These are phyloP conservation scores for Setaria italica DNA, from an alignment of 202 grass and related monocot genomes.

Conservation along the genomic window DNA sequence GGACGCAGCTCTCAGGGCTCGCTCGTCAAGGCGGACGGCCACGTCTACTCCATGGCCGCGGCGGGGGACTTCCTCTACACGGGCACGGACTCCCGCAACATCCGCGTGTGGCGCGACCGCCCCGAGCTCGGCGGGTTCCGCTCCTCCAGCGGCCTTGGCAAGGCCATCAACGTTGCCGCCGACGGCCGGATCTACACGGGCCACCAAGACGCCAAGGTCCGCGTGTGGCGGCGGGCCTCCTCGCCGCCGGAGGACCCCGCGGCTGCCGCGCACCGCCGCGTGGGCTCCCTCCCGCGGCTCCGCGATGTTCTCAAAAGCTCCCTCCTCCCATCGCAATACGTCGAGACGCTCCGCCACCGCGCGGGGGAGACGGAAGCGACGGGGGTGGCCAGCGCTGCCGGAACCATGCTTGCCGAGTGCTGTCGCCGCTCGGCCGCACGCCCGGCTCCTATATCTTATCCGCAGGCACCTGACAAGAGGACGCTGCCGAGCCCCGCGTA, in stretches of 20 bases:
- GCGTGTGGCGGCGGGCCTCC: constrained; percentile 53
- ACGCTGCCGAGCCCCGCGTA: constrained; percentile 49
- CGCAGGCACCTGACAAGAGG: constrained; percentile 20
- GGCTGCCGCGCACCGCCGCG: constrained; percentile 38
- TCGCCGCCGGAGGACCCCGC: neutral
- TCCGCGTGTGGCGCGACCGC: constrained; percentile 71
- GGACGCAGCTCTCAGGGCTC: constrained; percentile 61
- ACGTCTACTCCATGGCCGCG: constrained; percentile 78
- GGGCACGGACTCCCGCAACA: constrained; percentile 76
- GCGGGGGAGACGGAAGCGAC: constrained; percentile 39
- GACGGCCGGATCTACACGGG: constrained; percentile 72
- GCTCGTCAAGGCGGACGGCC: constrained; percentile 73
- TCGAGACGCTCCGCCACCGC: constrained; percentile 39
- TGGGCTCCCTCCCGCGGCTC: constrained; percentile 64
- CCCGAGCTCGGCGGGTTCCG: constrained; percentile 63
- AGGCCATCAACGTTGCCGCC: constrained; percentile 59
- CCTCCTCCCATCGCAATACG: constrained; percentile 64
- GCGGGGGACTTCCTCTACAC: constrained; percentile 70
- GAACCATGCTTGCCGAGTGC: constrained; percentile 44
- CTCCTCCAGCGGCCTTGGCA: constrained; percentile 72
- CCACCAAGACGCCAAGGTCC: constrained; percentile 84
- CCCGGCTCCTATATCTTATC: constrained; percentile 49
- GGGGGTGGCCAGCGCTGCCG: constrained; percentile 16
- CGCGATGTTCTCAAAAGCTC: constrained; percentile 55
- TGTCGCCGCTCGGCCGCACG: constrained; percentile 29